phyloP scores from a whole-genome alignment of 192 early-diverging fungal genomes.

The Linnemannia hyalina region DNA sequence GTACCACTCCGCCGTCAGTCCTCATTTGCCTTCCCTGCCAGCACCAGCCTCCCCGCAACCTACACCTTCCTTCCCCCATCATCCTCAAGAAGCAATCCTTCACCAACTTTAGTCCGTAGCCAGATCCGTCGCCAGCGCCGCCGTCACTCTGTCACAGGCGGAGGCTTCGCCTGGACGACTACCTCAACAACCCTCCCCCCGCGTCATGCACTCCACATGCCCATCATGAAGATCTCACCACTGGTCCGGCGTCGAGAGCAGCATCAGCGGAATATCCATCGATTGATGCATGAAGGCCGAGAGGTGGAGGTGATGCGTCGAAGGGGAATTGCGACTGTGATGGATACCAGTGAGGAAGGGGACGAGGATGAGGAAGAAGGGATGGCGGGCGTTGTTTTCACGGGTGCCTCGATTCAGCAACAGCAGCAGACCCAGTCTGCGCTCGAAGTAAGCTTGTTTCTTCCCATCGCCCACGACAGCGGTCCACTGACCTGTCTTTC shows the following conservation, averaged over 20 bases:
- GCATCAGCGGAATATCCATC: conserved; percentile 41
- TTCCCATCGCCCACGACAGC: not conserved
- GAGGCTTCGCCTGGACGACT: not conserved
- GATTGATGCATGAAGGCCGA: conserved; percentile 39
- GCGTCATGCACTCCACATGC: conserved; percentile 44
- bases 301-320: conserved; percentile 33
- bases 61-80: conserved; percentile 8
- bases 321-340: conserved; percentile 18
- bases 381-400: conserved; percentile 34
- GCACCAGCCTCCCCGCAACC: not conserved
- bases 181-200: conserved; percentile 29
- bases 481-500: not conserved
- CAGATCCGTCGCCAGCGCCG: conserved; percentile 3
- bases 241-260: conserved; percentile 26
- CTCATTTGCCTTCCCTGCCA: not conserved
- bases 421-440: not conserved
- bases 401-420: conserved; percentile 8
- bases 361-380: conserved; percentile 19
- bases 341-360: conserved; percentile 39
- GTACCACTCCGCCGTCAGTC: not conserved
- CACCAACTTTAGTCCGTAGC: not conserved
- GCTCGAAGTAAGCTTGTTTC: not conserved
- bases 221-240: conserved; percentile 45
- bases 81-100: not conserved
- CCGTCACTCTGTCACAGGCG: conserved; percentile 30